These are phyloP conservation scores for Phytophthora hibernalis DNA, from an alignment of 352 stramenopile species.

Conservation along the genomic window DNA sequence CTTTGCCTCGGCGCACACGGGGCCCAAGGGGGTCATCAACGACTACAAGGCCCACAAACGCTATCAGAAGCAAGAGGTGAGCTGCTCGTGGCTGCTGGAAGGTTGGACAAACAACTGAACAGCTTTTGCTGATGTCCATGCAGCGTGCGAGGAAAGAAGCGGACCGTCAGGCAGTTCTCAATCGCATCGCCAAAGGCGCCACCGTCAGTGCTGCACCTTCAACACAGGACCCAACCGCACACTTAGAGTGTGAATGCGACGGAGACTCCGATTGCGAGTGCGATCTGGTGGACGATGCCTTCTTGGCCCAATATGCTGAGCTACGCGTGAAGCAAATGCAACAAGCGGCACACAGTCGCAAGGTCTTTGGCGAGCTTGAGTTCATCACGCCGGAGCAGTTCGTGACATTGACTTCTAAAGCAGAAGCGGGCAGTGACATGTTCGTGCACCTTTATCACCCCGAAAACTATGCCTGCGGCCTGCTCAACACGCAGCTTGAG, in stretches of 20 bases:
- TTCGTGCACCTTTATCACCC: slow-evolving; percentile 75
- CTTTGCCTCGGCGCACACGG: slow-evolving; percentile 74
- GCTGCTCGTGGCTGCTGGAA: neutral
- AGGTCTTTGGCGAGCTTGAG: slow-evolving; percentile 61
- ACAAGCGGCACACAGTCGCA: slow-evolving; percentile 37
- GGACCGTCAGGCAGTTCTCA: slow-evolving; percentile 59
- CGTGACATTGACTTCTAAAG: slow-evolving; percentile 47
- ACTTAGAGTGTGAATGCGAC: slow-evolving; percentile 30
- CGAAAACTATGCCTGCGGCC: slow-evolving; percentile 74
- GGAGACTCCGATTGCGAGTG: slow-evolving; percentile 47
- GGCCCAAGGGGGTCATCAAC: slow-evolving; percentile 83
- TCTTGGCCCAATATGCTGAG: slow-evolving; percentile 67
- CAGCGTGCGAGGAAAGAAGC: slow-evolving; percentile 55
- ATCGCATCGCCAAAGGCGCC: slow-evolving; percentile 70
- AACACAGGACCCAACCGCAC: slow-evolving; percentile 10
- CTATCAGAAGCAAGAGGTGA: slow-evolving; percentile 63
- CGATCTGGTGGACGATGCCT: slow-evolving; percentile 60
- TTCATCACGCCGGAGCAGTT: slow-evolving; percentile 66
- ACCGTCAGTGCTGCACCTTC: slow-evolving; percentile 18
- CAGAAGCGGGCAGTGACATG: slow-evolving; percentile 25
- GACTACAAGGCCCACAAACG: slow-evolving; percentile 87
- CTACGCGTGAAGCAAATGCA: slow-evolving; percentile 76
- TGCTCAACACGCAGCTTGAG: slow-evolving; percentile 76
- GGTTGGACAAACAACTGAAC: neutral
- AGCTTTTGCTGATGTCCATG: neutral